Conservation (phyloP, 1,284 basidiomycete genomes). For the Peniophora sp. region DNA sequence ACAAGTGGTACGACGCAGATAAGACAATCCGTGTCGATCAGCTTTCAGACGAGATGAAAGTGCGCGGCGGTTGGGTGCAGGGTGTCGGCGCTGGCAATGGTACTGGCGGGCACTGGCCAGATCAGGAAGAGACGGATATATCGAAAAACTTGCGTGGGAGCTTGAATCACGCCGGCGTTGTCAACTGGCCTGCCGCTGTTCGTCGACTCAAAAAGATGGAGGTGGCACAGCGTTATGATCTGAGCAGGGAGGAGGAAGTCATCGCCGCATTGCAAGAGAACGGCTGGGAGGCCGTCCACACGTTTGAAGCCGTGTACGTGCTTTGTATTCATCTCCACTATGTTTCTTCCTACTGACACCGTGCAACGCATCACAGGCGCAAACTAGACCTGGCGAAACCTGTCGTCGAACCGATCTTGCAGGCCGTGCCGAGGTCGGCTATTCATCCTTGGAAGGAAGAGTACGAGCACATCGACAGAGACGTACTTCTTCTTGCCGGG, state of each 20-base stretch:
- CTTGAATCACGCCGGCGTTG: neutral
- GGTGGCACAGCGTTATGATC: neutral
- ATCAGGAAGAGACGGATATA: neutral
- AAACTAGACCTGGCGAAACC: slow-evolving; percentile 30
- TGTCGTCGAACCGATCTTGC: slow-evolving; percentile 25
- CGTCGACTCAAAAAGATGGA: neutral
- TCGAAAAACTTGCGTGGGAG: neutral
- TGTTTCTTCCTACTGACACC: neutral
- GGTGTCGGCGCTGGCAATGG: neutral
- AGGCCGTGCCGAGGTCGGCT: slow-evolving; percentile 21
- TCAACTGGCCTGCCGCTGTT: neutral
- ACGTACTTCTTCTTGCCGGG: slow-evolving; percentile 29
- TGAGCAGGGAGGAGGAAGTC: slow-evolving; percentile 17
- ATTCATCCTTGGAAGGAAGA: slow-evolving; percentile 27
- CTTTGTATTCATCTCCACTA: neutral
- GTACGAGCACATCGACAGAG: slow-evolving; percentile 19
- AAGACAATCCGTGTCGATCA: slow-evolving; percentile 26
- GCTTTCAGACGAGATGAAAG: slow-evolving; percentile 22
- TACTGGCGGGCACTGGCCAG: neutral
- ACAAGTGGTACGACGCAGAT: slow-evolving; percentile 28
- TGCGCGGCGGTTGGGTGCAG: slow-evolving; percentile 20
- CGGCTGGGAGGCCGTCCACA: slow-evolving; percentile 24
- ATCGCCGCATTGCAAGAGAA: slow-evolving; percentile 19
- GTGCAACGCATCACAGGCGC: neutral
- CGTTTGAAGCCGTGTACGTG: slow-evolving; percentile 26